A percentile compares a stretch with the other conserved stretches of the same genome.
Evolutionary conservation across 208 protist species (phyloP).

Genomic region (Vickermania ingenoplastis): DNA sequence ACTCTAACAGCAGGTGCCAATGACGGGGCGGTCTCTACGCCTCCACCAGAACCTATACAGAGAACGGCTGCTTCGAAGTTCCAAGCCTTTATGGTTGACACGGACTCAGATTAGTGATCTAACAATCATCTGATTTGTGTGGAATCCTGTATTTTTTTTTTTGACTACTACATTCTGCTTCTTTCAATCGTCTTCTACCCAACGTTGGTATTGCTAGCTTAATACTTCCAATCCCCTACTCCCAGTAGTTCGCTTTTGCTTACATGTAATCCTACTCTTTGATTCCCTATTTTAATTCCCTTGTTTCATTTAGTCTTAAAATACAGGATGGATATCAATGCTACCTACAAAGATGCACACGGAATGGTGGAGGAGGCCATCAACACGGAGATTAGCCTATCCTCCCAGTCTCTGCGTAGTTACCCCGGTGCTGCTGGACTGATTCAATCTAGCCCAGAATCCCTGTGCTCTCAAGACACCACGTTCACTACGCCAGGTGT

Average conservation of each 20-base stretch:
- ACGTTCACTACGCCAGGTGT: constrained; percentile 68
- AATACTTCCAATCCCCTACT: too few species aligned
- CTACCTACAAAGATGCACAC: background rate
- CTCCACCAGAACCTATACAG: background rate
- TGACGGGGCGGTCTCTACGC: background rate
- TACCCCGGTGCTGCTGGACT: constrained; percentile 41
- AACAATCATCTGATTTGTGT: background rate
- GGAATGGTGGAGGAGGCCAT: constrained; percentile 53
- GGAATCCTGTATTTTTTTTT: background rate
- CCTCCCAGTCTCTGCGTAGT: constrained; percentile 17
- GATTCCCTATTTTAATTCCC: background rate
- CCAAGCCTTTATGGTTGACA: background rate
- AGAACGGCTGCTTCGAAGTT: background rate
- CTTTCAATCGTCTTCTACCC: background rate
- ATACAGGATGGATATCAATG: background rate
- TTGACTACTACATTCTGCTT: background rate
- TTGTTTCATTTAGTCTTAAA: background rate
- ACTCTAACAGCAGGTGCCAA: background rate
- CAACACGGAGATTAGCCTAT: constrained; percentile 26
- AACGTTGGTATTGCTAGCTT: too few species aligned
- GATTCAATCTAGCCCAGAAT: constrained; percentile 49
- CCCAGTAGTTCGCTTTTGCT: too few species aligned
- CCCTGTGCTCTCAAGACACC: constrained; percentile 62
- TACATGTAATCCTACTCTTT: constrained; percentile 5
- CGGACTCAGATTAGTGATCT: background rate